Conservation (phyloP, 2,329 filamentous ascomycete genomes). For the Zarea fungicola region DNA sequence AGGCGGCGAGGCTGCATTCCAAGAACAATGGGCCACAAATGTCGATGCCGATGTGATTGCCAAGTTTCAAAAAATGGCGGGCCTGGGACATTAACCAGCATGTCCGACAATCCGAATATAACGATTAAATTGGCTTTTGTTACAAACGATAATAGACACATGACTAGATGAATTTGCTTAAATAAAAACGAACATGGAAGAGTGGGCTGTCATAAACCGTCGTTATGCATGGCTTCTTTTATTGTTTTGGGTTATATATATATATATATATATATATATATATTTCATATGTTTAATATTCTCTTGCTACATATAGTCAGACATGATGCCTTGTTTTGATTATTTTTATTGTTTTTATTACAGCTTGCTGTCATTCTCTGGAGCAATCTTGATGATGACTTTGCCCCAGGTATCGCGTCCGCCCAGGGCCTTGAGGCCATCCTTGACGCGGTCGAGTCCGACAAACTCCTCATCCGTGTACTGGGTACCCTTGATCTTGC, state of each 20-base stretch:
- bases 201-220: too few species aligned
- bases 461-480: slow-evolving; percentile 79
- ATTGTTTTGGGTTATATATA: background rate
- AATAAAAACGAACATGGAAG: too few species aligned
- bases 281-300: too few species aligned
- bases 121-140: slow-evolving; percentile 11
- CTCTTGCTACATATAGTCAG: too few species aligned
- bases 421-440: slow-evolving; percentile 71
- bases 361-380: slow-evolving; percentile 55
- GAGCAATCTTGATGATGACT: slow-evolving; percentile 82
- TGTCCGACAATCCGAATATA: background rate
- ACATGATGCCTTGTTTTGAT: too few species aligned
- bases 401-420: slow-evolving; percentile 89
- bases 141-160: background rate
- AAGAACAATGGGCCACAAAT: slow-evolving; percentile 64
- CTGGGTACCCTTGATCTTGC: slow-evolving; percentile 76
- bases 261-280: background rate
- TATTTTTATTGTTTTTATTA: too few species aligned
- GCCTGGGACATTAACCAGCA: slow-evolving; percentile 17
- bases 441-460: slow-evolving; percentile 72
- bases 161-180: slow-evolving; percentile 4
- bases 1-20: slow-evolving; percentile 63
- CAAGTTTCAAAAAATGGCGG: slow-evolving; percentile 46
- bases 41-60: slow-evolving; percentile 68
- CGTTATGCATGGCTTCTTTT: background rate